Evolutionary conservation across 768 basidiomycete genomes (phyloP), one percentile per base, ranked within the genome.

Genomic region (Naematelia aurantialba): DNA sequence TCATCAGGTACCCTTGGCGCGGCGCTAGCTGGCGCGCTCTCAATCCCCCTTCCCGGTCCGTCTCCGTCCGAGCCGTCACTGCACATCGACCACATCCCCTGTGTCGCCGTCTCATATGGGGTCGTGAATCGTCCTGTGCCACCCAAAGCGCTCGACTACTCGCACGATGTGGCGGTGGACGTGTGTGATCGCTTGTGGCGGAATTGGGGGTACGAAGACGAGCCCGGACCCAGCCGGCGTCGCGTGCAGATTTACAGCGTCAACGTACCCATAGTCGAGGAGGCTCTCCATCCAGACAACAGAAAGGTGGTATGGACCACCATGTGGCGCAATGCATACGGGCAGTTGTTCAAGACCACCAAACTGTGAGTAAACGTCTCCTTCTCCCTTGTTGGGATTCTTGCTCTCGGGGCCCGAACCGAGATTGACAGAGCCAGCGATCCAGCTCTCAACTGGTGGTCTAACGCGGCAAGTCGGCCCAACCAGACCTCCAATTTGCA

Each of bases 1-100:
- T 91, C 91, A 1, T 92, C 89, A 26, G 93, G 93, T 1, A 97
- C 93, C 1, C 81, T 98, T 62, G 93, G 93, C 39, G 92, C 91
- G 2, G 88, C 93, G 14, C 80, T 97, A 75, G 88, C 88, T 25
- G 86, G 87, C 1, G 67, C 76, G 3, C 47, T 79, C 2, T 74
- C 76, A 4, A 21, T 84, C 84, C 22, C 81, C 14, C 5, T 69
- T 11, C 69, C 69, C 13, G 67, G 69, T 22, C 67, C 69, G 12
- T 54, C 62, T 1, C 4, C 29, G 34, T 25, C 58, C 39, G 52
- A 51, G 47, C 57, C 63, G n/a, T 63, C 68, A n/a, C 45, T 65
- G 14, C 69, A 73, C 48, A 29, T 21, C 19, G 52, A 68, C 17
- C 72, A 73, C 49, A 67, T 73, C 26, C 87, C 89, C 39, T 84